Evolutionary conservation across 352 stramenopile species (phyloP).

Genomic region (Phytophthora pistaciae): DNA sequence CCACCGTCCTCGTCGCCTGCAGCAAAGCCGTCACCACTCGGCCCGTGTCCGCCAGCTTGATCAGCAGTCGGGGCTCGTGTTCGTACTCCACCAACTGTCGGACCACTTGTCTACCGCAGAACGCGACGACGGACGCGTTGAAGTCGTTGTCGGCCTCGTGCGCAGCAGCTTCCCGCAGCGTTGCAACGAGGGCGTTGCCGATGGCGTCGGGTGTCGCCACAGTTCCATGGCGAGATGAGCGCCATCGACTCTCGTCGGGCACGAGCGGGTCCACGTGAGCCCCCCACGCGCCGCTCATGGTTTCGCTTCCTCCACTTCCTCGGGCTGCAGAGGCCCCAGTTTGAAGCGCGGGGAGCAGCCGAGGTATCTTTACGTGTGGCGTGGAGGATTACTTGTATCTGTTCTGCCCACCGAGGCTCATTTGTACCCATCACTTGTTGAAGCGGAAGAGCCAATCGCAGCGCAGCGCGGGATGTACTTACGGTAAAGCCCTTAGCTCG

Average conservation of each 20-base stretch:
- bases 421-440: background rate
- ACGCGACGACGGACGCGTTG: background rate
- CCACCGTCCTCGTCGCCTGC: background rate
- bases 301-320: background rate
- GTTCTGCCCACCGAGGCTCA: too few species aligned
- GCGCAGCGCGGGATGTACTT: too few species aligned
- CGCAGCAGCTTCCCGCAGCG: background rate
- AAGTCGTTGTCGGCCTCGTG: background rate
- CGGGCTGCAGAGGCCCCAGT: background rate
- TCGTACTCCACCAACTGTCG: background rate
- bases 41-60: background rate
- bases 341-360: too few species aligned
- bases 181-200: background rate
- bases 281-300: background rate
- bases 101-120: background rate
- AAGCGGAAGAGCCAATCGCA: background rate
- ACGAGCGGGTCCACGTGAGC: background rate
- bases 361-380: background rate
- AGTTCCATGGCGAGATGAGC: background rate
- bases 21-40: background rate
- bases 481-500: too few species aligned
- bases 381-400: too few species aligned
- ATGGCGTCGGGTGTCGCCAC: background rate
- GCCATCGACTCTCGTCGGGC: background rate
- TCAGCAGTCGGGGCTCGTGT: background rate